phyloP scores from a whole-genome alignment of 257 asterid genomes.

The Solanum corneliomulleri region DNA sequence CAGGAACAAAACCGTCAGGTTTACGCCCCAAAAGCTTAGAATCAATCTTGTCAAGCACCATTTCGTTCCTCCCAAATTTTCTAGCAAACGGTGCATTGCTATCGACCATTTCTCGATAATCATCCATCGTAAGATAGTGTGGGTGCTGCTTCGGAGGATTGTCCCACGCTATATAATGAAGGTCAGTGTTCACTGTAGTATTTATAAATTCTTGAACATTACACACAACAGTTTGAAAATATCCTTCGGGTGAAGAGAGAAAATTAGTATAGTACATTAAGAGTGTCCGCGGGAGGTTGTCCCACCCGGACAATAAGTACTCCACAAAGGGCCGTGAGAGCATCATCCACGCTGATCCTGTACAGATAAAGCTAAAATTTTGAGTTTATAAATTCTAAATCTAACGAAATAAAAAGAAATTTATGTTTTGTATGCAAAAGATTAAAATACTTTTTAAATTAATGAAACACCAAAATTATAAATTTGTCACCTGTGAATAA shows the following conservation, averaged over 20 bases:
- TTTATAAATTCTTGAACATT: slow-evolving; percentile 48
- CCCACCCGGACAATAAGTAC: slow-evolving; percentile 64
- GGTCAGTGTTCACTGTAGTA: slow-evolving; percentile 62
- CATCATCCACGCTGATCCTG: slow-evolving; percentile 82
- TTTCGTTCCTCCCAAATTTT: slow-evolving; percentile 32
- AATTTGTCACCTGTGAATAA: slow-evolving; percentile 43
- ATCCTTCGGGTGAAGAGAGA: slow-evolving; percentile 63
- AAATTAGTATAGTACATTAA: slow-evolving; percentile 66
- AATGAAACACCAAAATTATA: neutral
- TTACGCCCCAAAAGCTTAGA: slow-evolving; percentile 34
- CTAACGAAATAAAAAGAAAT: neutral
- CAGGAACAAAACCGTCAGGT: slow-evolving; percentile 43
- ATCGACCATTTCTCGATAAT: slow-evolving; percentile 39
- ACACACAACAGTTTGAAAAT: slow-evolving; percentile 65
- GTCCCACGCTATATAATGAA: slow-evolving; percentile 76
- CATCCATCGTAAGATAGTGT: slow-evolving; percentile 35
- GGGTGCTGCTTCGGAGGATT: slow-evolving; percentile 20
- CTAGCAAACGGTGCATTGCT: slow-evolving; percentile 68
- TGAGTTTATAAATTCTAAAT: neutral
- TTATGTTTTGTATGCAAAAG: neutral
- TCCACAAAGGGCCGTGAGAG: slow-evolving; percentile 64
- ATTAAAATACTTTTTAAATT: neutral
- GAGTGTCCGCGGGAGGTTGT: slow-evolving; percentile 46
- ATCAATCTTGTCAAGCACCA: slow-evolving; percentile 47
- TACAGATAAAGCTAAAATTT: neutral